Percentiles rank a stretch among this genome's conserved stretches.
Conservation (phyloP, 345 rosid genomes). For the Eucalyptus erythrocorys region DNA sequence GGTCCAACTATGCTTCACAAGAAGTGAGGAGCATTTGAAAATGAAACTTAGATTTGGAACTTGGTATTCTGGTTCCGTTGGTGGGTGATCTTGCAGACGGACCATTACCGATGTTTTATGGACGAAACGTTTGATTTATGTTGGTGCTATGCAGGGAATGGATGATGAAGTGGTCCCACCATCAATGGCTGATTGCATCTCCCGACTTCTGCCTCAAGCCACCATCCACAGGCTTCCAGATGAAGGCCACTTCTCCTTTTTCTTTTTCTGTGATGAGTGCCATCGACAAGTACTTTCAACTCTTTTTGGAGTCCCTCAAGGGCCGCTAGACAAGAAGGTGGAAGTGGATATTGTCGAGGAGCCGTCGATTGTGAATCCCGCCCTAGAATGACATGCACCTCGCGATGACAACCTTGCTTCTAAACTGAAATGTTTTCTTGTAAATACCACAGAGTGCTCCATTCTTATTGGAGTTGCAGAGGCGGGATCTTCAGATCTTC, state of each 20-base stretch:
- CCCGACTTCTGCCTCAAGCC: constrained; percentile 66
- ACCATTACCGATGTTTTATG: not conserved
- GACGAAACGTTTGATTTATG: not conserved
- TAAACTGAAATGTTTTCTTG: not conserved
- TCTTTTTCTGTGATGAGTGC: constrained; percentile 72
- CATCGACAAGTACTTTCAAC: constrained; percentile 61
- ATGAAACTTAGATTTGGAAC: not conserved
- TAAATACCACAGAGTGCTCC: constrained; percentile 33
- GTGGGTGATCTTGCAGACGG: not conserved
- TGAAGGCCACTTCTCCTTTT: constrained; percentile 87
- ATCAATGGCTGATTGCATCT: constrained; percentile 49
- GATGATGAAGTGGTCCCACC: constrained; percentile 65
- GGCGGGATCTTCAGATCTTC: not conserved
- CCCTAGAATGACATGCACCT: constrained; percentile 5
- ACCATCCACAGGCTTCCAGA: constrained; percentile 48
- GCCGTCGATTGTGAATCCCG: not conserved
- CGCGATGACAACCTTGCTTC: not conserved
- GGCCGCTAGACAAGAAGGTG: constrained; percentile 24
- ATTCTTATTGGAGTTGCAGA: constrained; percentile 2
- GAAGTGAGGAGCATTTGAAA: not conserved
- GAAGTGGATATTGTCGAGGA: constrained; percentile 2
- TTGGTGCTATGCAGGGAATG: constrained; percentile 47
- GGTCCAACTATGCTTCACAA: not conserved
- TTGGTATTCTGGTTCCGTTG: not conserved
- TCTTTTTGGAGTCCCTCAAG: constrained; percentile 60